Conservation (phyloP, 75 land plant species). For the Larix kaempferi region DNA sequence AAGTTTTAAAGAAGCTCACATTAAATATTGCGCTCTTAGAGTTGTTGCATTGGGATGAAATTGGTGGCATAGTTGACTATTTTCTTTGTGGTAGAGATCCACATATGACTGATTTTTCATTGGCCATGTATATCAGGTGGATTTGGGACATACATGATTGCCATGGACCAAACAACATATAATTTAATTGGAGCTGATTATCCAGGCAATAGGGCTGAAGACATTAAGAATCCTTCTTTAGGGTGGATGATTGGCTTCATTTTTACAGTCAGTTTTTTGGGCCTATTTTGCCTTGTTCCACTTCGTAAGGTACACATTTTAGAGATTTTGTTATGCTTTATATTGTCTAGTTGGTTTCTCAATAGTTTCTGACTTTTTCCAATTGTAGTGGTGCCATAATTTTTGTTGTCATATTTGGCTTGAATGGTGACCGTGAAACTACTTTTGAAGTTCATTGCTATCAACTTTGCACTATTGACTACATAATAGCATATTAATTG, state of each 20-base stretch:
- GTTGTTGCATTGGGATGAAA: background rate
- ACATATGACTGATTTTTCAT: background rate
- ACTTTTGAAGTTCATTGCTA: too few relatives aligned
- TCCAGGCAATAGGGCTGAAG: constrained; percentile 53
- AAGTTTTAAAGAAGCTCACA: background rate
- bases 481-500: too few relatives aligned
- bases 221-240: constrained; percentile 51
- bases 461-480: too few relatives aligned
- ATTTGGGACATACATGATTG: constrained; percentile 50
- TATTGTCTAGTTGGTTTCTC: background rate
- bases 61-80: background rate
- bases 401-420: background rate
- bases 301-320: constrained; percentile 46
- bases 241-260: constrained; percentile 60
- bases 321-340: background rate
- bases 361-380: background rate
- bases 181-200: constrained; percentile 39
- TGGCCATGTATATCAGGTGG: constrained; percentile 34
- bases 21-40: background rate
- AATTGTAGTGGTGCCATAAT: background rate
- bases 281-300: constrained; percentile 54
- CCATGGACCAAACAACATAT: constrained; percentile 47
- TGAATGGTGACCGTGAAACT: too few relatives aligned
- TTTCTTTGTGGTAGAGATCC: background rate
- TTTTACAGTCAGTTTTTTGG: constrained; percentile 59